These are phyloP conservation scores for Clarireedia hainanense DNA, from an alignment of 2,329 filamentous ascomycete genomes.

Conservation along the genomic window DNA sequence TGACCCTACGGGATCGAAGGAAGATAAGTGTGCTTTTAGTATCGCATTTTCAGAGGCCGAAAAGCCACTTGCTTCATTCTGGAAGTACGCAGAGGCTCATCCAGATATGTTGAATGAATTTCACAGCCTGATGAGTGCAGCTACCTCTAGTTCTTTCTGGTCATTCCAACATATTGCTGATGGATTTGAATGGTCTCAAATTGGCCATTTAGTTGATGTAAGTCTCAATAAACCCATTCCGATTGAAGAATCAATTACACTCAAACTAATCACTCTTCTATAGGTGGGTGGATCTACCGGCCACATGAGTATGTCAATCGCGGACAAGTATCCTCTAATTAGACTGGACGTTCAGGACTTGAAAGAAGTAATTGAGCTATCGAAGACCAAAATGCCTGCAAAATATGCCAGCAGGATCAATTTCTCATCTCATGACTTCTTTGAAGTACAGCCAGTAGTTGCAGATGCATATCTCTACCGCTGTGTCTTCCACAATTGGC, in stretches of 20 bases:
- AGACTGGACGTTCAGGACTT: slow-evolving; percentile 21
- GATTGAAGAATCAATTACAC: too few relatives aligned
- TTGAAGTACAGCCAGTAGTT: neutral
- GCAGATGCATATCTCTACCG: slow-evolving; percentile 3
- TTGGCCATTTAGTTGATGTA: neutral
- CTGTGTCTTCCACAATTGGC: slow-evolving; percentile 1
- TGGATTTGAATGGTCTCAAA: neutral
- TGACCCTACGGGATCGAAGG: neutral
- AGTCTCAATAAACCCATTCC: neutral
- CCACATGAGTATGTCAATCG: slow-evolving; percentile 18
- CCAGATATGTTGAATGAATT: neutral
- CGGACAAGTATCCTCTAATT: slow-evolving; percentile 16
- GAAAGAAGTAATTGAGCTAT: neutral
- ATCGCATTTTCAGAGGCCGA: neutral
- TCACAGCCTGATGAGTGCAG: neutral
- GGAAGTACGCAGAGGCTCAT: neutral
- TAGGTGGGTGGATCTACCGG: slow-evolving; percentile 23
- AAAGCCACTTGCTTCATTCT: neutral
- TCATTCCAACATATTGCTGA: neutral
- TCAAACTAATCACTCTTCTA: neutral
- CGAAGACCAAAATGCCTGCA: slow-evolving; percentile 32
- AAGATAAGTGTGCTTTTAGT: neutral
- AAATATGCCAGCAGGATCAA: slow-evolving; percentile 3
- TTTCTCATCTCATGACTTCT: neutral
- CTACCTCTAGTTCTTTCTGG: neutral